Conservation (phyloP, 2,329 filamentous ascomycete genomes). For the Fusarium begoniae region DNA sequence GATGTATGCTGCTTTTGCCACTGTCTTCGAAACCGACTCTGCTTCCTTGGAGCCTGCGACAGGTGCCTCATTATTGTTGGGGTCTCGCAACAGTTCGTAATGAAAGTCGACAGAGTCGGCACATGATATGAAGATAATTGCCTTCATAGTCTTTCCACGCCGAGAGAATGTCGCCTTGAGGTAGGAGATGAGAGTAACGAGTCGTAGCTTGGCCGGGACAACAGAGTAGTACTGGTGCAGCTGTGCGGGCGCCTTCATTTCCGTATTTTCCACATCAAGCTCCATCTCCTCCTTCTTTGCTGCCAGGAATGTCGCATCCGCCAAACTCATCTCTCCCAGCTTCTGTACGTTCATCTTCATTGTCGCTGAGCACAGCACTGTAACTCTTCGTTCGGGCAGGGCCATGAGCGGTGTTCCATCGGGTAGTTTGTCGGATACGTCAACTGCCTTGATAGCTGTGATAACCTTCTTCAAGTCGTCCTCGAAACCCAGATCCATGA, state of each 20-base stretch:
- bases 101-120: slow-evolving; percentile 98
- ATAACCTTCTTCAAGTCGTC: slow-evolving; percentile 92
- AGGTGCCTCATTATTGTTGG: slow-evolving; percentile 43
- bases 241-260: slow-evolving; percentile 87
- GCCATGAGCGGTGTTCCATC: slow-evolving; percentile 67
- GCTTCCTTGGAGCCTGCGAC: slow-evolving; percentile 45
- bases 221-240: slow-evolving; percentile 92
- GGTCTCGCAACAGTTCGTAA: slow-evolving; percentile 78
- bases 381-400: slow-evolving; percentile 80
- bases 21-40: slow-evolving; percentile 63
- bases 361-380: slow-evolving; percentile 93
- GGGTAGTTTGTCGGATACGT: slow-evolving; percentile 66
- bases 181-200: slow-evolving; percentile 86
- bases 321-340: slow-evolving; percentile 92
- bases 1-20: slow-evolving; percentile 75
- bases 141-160: slow-evolving; percentile 93
- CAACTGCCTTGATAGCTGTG: slow-evolving; percentile 74
- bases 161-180: slow-evolving; percentile 89
- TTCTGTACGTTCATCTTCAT: slow-evolving; percentile 98
- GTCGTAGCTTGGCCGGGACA: slow-evolving; percentile 85
- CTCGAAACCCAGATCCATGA: slow-evolving; percentile 98
- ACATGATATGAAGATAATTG: slow-evolving; percentile 95
- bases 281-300: slow-evolving; percentile 64
- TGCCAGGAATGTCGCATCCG: slow-evolving; percentile 88
- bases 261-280: slow-evolving; percentile 56